A percentile compares a stretch with the other conserved stretches of the same genome.
phyloP scores from a whole-genome alignment of 768 basidiomycete species.

The Tulasnella sp. region DNA sequence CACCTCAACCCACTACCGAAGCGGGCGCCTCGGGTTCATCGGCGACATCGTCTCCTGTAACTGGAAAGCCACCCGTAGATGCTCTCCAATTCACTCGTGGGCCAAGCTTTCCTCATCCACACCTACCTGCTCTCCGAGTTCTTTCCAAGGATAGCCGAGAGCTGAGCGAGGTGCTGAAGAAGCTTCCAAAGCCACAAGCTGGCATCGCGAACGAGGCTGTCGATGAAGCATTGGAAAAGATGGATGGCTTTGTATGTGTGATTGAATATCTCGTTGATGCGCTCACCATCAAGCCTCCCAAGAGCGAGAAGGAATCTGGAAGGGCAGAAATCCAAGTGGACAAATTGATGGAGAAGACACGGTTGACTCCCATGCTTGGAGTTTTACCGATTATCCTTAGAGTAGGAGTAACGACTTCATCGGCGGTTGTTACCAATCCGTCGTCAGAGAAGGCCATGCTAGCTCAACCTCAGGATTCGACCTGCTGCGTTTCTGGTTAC shows the following conservation, averaged over 20 bases:
- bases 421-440: background rate
- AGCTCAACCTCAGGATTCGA: no score
- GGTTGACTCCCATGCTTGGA: conserved; percentile 59
- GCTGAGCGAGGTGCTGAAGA: conserved; percentile 45
- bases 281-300: conserved; percentile 12
- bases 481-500: conserved; percentile 43
- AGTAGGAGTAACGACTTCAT: background rate
- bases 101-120: conserved; percentile 47
- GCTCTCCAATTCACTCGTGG: conserved; percentile 26
- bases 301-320: conserved; percentile 26
- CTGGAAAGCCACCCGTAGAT: conserved; percentile 31
- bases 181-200: conserved; percentile 50
- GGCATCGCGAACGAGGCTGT: conserved; percentile 63
- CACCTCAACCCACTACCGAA: conserved; percentile 17
- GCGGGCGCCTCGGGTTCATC: conserved; percentile 12
- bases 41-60: background rate
- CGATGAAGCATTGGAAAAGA: conserved; percentile 58
- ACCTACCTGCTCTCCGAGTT: conserved; percentile 43
- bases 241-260: conserved; percentile 43
- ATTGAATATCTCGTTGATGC: conserved; percentile 32
- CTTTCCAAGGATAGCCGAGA: conserved; percentile 46
- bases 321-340: background rate
- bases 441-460: conserved; percentile 25
- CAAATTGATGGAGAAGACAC: conserved; percentile 34
- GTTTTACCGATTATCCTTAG: conserved; percentile 51